Evolutionary conservation across 225 moss, liverwort and hornwort genomes (phyloP).

Genomic region (Pseudoscleropodium purum): DNA sequence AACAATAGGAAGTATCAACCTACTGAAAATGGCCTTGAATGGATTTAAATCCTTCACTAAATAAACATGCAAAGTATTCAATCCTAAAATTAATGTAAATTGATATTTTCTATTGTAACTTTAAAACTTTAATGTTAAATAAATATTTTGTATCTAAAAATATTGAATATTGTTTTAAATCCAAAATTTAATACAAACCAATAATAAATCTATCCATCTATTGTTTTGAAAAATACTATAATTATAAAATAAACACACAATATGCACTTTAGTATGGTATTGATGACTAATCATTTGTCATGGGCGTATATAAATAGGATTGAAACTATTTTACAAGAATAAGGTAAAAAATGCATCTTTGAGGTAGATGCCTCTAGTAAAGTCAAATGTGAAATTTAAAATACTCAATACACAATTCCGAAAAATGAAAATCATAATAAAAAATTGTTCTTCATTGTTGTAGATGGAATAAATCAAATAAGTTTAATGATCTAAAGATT

Average conservation of each 20-base stretch:
- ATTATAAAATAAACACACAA: background rate
- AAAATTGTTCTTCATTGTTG: too few species aligned
- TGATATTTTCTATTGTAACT: background rate
- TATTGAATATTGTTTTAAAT: background rate
- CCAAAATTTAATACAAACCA: background rate
- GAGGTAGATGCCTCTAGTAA: rapidly evolving
- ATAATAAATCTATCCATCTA: background rate
- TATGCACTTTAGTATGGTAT: background rate
- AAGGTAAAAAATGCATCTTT: background rate
- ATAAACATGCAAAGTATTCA: background rate
- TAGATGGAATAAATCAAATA: background rate
- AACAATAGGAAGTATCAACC: background rate
- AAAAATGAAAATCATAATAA: too few species aligned
- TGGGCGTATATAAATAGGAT: background rate
- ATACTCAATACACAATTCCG: too few species aligned
- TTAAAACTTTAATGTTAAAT: background rate
- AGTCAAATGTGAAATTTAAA: too few species aligned
- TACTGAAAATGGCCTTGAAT: background rate
- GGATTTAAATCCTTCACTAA: background rate
- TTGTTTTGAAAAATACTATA: too few species aligned
- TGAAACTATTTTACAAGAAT: background rate
- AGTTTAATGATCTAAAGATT: background rate
- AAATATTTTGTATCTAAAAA: background rate
- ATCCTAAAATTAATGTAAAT: background rate
- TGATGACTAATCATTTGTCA: background rate